Evolutionary conservation across 176 grass and related monocot genomes (phyloP), one percentile per base, ranked within the genome.

Genomic region (Eleusine indica): DNA sequence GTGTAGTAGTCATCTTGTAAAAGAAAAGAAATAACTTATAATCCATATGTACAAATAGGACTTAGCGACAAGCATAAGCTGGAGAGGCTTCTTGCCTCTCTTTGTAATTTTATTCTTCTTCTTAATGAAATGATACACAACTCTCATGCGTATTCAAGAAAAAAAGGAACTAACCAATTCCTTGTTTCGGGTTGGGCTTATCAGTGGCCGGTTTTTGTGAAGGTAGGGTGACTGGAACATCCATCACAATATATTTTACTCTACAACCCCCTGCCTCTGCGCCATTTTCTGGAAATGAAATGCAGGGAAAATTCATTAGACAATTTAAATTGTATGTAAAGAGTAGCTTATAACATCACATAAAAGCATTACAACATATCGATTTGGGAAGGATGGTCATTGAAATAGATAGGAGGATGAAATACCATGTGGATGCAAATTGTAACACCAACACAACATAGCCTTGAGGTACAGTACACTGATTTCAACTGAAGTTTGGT

Each of bases 111-210:
- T 46, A 46, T 46, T 46, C 44, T 46, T 46, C 44, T 46, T 46
- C 7, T 6, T 1, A 46, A 46, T 46, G 25, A 25, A 25, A 25
- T 25, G 25, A 25, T 25, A 25, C 25, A 25, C 2, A 47, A 5
- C 42, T 44, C 42, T 44, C 42, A 6, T 44, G 42, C 42, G 42
- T 44, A 44, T 44, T 44, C 9, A 5, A 44, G 42, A 40, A 67
- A 8, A 63, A n/a, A 70, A 76, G 61, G 54, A 66, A 73, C 93
- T 92, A 72, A 98, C 93, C 93, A 67, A 98, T 92, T 78, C 96
- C 96, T 84, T 95, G 96, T 80, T 95, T 98, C 44, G 96, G 93
- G 83, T 95, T 98, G 75, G 96, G 96, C 83, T 98, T 98, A 68
- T 98, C 96, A 61, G 48, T 74, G 67, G 79, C 84, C 66, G 96